phyloP scores from a whole-genome alignment of 805 yeast genomes.

The Candida oleophila region DNA sequence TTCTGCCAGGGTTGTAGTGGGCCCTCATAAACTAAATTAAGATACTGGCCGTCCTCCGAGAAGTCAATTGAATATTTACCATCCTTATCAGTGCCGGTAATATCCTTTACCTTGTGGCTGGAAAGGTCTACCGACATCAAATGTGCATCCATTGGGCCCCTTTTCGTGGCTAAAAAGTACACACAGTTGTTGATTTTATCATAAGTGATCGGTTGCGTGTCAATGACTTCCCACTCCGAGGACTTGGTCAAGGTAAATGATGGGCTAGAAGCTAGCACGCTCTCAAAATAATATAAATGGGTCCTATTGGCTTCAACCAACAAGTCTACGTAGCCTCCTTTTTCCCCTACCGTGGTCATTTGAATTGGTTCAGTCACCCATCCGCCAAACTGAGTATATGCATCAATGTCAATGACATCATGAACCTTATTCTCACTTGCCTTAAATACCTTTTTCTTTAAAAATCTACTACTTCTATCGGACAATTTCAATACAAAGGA shows the following conservation, averaged over 20 bases:
- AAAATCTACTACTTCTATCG: conserved; percentile 57
- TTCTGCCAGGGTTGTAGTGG: conserved; percentile 80
- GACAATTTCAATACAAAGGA: conserved; percentile 58
- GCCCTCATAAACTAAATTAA: conserved; percentile 66
- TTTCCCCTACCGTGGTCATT: conserved; percentile 21
- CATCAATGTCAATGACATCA: conserved; percentile 33
- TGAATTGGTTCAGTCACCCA: conserved; percentile 55
- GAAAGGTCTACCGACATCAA: conserved; percentile 61
- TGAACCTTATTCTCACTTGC: conserved; percentile 23
- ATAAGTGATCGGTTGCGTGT: conserved; percentile 56
- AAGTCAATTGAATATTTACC: conserved; percentile 70
- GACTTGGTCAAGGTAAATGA: conserved; percentile 42
- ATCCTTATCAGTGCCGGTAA: conserved; percentile 51
- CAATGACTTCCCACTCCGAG: conserved; percentile 74
- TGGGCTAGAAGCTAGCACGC: conserved; percentile 41
- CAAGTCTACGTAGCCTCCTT: conserved; percentile 72
- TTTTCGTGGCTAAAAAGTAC: conserved; percentile 68
- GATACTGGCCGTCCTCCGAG: conserved; percentile 70
- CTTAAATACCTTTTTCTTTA: conserved; percentile 50
- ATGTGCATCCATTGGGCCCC: conserved; percentile 80
- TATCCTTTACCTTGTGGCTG: conserved; percentile 30
- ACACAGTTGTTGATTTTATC: conserved; percentile 44
- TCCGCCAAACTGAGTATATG: conserved; percentile 39
- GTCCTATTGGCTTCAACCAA: conserved; percentile 52
- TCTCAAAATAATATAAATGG: conserved; percentile 79